These are phyloP conservation scores for Polygonum maritimum DNA, from an alignment of 148 eudicot species.

Conservation along the genomic window DNA sequence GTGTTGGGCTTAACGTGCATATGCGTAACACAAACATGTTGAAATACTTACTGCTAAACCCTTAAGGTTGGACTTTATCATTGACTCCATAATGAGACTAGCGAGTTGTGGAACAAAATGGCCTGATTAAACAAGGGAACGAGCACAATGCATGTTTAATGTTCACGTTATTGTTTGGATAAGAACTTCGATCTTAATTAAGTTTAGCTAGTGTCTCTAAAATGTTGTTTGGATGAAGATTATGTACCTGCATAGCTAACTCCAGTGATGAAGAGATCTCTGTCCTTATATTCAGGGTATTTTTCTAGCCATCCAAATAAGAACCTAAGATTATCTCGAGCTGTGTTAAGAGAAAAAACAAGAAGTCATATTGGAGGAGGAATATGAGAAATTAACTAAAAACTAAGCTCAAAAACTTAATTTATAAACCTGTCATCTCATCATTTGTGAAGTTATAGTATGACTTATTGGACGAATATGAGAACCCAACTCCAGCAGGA, in stretches of 20 bases:
- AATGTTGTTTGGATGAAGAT: neutral
- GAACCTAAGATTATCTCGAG: slow-evolving; percentile 23
- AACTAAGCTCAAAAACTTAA: neutral
- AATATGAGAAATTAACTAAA: too few species aligned
- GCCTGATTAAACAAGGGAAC: neutral
- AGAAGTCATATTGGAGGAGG: too few species aligned
- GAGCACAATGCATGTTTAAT: neutral
- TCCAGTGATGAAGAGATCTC: slow-evolving; percentile 51
- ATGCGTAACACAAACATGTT: too few species aligned
- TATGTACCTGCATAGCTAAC: slow-evolving; percentile 69
- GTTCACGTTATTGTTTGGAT: neutral
- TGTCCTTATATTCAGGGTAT: slow-evolving; percentile 42
- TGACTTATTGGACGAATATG: neutral
- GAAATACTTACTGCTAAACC: slow-evolving; percentile 5
- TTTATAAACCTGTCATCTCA: neutral
- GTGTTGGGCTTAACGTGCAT: too few species aligned
- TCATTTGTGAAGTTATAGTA: neutral
- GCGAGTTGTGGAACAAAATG: slow-evolving; percentile 9
- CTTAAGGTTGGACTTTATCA: slow-evolving; percentile 1
- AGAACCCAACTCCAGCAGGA: slow-evolving; percentile 6
- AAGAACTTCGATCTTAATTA: too few species aligned
- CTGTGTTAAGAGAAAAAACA: neutral
- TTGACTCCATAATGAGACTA: neutral
- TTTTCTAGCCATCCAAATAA: slow-evolving; percentile 50
- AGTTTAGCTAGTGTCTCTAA: too few species aligned